Evolutionary conservation across 495 filamentous ascomycete species (phyloP), one percentile per base, ranked within the genome.

Genomic region (Trichoderma virens): DNA sequence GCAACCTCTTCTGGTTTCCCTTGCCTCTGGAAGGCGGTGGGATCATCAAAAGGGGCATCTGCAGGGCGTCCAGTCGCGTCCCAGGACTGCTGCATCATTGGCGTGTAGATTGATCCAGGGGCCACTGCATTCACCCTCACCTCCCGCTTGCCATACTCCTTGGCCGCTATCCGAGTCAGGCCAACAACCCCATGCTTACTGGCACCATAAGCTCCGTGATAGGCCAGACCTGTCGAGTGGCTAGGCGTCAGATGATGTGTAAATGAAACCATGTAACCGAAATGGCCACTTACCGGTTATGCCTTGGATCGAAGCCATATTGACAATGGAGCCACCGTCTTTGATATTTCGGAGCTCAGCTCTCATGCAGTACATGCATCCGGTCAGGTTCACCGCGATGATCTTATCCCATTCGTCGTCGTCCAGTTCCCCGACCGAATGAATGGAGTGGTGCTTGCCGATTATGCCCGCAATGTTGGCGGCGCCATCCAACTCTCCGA

Each of bases 401-500:
- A 85, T 73, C 65, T 69, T 66, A 67, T 85, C 70, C 82, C 81
- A 86, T 65, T 83, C 82, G 18, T 80, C 78, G 60, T 78, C 71
- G 34, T 75, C 72, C 43, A 75, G 65, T n/a, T 72, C 70, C 31
- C 67, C 68, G 43, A 75, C 16, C 0, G 31, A 34, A 31, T 61
- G 59, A 64, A 72, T 28, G 25, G 69, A 70, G 66, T 70, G 67
- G 62, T 71, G 67, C 61, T 71, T 72, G 62, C 74, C 72, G 54
- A 73, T 72, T 45, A 75, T 67, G 9, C 85, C 85, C 0, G 85
- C 85, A 60, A 85, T 74, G 65, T 87, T 87, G 0, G 82, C 84
- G 2, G 82, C 83, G 18, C 84, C 85, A 63, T 85, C 81, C 32
- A 88, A 70, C 63, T 68, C 69, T 35, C 71, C 74, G 60, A 69